Percentiles rank a stretch among this genome's conserved stretches.
Conservation (phyloP, 176 grass and related monocot species). For the Leersia perrieri region DNA sequence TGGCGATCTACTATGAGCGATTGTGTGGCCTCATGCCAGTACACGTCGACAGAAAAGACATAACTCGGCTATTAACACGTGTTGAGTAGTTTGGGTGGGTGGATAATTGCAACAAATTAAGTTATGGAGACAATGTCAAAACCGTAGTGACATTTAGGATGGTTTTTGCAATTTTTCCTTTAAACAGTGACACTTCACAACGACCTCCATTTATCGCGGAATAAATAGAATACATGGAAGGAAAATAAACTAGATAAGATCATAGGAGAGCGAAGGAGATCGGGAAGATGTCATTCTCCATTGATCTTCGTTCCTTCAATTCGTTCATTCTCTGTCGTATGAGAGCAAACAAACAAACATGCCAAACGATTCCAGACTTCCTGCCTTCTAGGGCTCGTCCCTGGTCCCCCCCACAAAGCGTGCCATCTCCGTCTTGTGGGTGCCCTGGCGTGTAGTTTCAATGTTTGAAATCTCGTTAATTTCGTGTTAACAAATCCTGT, state of each 20-base stretch:
- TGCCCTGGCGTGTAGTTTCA: neutral
- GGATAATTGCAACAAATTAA: no score
- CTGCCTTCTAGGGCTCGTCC: neutral
- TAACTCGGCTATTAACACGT: no score
- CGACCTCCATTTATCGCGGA: no score
- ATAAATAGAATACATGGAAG: no score
- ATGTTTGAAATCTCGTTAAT: neutral
- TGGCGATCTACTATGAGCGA: no score
- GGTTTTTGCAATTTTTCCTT: no score
- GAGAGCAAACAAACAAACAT: neutral
- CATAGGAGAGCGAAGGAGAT: neutral
- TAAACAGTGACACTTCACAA: no score
- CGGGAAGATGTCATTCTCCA: neutral
- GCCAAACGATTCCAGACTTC: constrained; percentile 27
- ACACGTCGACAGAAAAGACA: no score
- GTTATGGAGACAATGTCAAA: no score
- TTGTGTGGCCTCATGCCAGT: no score
- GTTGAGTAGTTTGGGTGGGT: no score
- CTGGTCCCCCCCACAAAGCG: neutral
- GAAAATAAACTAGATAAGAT: neutral
- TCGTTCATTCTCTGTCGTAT: neutral
- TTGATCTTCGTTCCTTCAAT: neutral
- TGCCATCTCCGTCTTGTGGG: neutral
- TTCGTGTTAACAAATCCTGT: neutral
- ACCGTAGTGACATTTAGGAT: no score